phyloP scores from a whole-genome alignment of 2,329 filamentous ascomycete genomes.

The Penicillium olsonii region DNA sequence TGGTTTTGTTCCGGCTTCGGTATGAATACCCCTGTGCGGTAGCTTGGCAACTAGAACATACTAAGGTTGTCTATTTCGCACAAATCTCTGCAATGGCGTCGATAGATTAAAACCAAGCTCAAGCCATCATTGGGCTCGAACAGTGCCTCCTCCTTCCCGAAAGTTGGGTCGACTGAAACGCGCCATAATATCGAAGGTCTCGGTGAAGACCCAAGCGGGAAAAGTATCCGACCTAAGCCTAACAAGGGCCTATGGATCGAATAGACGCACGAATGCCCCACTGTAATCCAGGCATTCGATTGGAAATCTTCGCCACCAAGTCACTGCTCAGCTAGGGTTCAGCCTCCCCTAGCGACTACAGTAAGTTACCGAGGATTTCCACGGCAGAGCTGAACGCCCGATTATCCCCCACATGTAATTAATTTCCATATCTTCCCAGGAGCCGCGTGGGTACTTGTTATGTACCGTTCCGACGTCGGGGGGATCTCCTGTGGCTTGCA shows the following conservation, averaged over 20 bases:
- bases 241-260: background rate
- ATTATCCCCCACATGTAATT: background rate
- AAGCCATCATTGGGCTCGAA: background rate
- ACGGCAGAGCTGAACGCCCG: background rate
- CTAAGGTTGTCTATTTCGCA: conserved; percentile 10
- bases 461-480: background rate
- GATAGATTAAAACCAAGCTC: background rate
- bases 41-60: conserved; percentile 5
- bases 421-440: background rate
- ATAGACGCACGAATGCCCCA: background rate
- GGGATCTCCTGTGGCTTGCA: too few relatives aligned
- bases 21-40: background rate
- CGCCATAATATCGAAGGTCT: background rate
- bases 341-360: background rate
- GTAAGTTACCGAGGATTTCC: background rate
- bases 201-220: background rate
- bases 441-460: background rate
- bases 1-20: conserved; percentile 11
- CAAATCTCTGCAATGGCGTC: background rate
- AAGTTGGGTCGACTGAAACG: conserved; percentile 1
- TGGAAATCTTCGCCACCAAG: background rate
- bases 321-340: background rate
- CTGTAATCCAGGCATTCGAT: background rate
- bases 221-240: background rate
- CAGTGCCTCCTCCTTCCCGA: background rate